Evolutionary conservation across 257 asterid species (phyloP), one percentile per base, ranked within the genome.

Genomic region (Primulina eburnea): DNA sequence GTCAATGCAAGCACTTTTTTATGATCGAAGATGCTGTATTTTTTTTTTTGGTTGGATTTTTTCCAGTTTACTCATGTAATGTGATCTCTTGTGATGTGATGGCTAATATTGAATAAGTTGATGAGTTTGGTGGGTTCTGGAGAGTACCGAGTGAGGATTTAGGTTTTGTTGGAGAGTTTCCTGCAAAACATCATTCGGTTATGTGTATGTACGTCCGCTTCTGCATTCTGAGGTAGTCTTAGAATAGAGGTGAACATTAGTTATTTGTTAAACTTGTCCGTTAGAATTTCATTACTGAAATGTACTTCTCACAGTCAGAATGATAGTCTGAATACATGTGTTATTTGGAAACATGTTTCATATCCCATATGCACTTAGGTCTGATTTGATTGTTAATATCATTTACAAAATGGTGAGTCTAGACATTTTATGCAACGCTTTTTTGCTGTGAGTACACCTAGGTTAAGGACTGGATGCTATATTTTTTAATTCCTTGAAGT

Each of bases 1-100:
- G 63, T 43, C 62, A 11, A 61, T 71, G 60, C 33, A 14, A 17
- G 10, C 24, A 20, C 40, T n/a, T 68, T 60, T 43, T 16, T 35
- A 4, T 52, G 29, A 8, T 12, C 69, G 65, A 43, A 17, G 35
- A 67, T 52, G 14, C 28, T 30, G 35, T 35, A 3, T 24, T 24
- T 24, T 24, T 43, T n/a, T 11, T 20, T 61, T 61, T 71, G 7
- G 18, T 11, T 57, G 9, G 8, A 10, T 62, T 14, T 17, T 60
- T n/a, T 17, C 11, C 14, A 58, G 24, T 53, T 30, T 7, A 38
- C 33, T 28, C n/a, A 17, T 60, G 72, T 61, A 33, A 5, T 26
- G 14, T 75, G 74, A 64, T 75, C 61, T 73, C 58, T 57, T 14
- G 69, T 71, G 71, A 50, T 14, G 7, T 60, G 20, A 32, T 67